Percentiles rank a stretch among this genome's conserved stretches.
Conservation (phyloP, 768 basidiomycete genomes). For the Baorangia bicolor region DNA sequence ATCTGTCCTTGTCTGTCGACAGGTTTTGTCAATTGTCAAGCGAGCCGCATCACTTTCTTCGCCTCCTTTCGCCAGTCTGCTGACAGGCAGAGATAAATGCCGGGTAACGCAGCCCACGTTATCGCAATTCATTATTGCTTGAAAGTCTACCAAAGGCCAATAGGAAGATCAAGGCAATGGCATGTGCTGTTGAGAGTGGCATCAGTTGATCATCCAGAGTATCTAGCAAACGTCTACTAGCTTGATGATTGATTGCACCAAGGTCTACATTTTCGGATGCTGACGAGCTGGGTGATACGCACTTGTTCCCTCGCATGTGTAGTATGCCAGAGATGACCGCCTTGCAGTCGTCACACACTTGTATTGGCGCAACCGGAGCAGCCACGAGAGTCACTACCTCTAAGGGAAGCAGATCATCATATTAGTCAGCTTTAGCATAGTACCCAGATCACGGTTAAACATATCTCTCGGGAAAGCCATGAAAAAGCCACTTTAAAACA, state of each 20-base stretch:
- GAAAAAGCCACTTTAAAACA: neutral
- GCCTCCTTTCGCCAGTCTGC: conserved; percentile 71
- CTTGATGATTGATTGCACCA: neutral
- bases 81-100: conserved; percentile 42
- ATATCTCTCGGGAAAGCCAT: neutral
- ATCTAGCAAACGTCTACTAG: neutral
- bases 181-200: neutral
- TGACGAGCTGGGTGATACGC: neutral
- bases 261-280: neutral
- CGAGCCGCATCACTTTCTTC: conserved; percentile 53
- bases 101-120: too few species aligned
- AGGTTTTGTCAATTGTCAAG: conserved; percentile 41
- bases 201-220: neutral
- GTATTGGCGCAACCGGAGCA: neutral
- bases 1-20: neutral
- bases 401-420: neutral
- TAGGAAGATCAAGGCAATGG: too few species aligned
- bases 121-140: neutral
- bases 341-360: neutral
- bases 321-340: neutral
- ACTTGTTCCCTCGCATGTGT: neutral
- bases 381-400: neutral
- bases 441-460: neutral
- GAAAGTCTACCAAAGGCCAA: neutral
- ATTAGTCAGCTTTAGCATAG: neutral